Percentiles rank a stretch among this genome's conserved stretches.
phyloP scores from a whole-genome alignment of 2,329 filamentous ascomycete genomes.

The Scolecobasidium constrictum region DNA sequence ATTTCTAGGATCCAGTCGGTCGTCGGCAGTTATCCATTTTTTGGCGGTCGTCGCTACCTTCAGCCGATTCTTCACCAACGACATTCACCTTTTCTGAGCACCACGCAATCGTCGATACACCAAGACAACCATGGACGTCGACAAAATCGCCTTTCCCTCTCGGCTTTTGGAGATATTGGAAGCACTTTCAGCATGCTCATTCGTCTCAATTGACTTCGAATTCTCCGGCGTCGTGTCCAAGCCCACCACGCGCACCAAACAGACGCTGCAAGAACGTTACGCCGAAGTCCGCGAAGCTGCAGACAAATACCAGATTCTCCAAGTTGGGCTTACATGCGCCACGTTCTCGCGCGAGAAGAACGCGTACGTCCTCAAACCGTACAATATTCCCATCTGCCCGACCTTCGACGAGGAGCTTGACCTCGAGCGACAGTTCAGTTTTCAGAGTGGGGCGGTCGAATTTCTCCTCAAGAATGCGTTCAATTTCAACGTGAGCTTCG shows the following conservation, averaged over 20 bases:
- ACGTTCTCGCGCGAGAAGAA: conserved; percentile 43
- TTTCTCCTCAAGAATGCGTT: conserved; percentile 51
- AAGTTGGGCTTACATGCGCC: conserved; percentile 57
- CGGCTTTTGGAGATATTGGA: conserved; percentile 45
- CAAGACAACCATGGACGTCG: conserved; percentile 52
- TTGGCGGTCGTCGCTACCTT: too few relatives aligned
- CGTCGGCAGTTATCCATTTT: too few relatives aligned
- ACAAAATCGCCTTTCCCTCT: conserved; percentile 36
- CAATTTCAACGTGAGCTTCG: conserved; percentile 45
- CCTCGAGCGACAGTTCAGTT: conserved; percentile 49
- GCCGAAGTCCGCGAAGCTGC: conserved; percentile 49
- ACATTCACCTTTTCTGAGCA: too few relatives aligned
- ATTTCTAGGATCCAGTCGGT: too few relatives aligned
- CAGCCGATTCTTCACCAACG: too few relatives aligned
- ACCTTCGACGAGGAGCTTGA: conserved; percentile 42
- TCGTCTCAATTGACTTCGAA: conserved; percentile 56
- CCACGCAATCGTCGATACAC: too few relatives aligned
- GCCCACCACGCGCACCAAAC: conserved; percentile 27
- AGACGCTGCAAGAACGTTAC: conserved; percentile 50
- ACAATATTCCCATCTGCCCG: conserved; percentile 54
- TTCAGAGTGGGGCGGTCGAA: conserved; percentile 48
- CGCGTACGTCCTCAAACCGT: conserved; percentile 49
- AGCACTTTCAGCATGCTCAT: conserved; percentile 47
- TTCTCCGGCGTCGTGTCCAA: conserved; percentile 50
- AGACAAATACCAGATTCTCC: conserved; percentile 52